Evolutionary conservation across 2,329 filamentous ascomycete species (phyloP).

Genomic region (Podosphaera leucotricha): DNA sequence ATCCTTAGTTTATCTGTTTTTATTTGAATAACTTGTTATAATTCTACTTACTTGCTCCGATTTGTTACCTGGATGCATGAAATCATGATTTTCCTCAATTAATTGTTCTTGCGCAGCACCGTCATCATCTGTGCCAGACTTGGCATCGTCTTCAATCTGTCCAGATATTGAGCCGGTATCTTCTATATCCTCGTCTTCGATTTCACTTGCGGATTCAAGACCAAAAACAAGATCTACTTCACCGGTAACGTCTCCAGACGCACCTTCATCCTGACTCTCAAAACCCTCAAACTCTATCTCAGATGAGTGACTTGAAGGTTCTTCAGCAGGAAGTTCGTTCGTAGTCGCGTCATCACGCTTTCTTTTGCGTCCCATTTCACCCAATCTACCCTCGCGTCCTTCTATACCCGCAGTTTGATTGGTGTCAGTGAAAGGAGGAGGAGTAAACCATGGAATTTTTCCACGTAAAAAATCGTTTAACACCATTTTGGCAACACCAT

Average conservation of each 20-base stretch:
- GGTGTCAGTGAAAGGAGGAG: slow-evolving; percentile 37
- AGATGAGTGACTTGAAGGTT: slow-evolving; percentile 13
- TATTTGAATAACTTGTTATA: too few relatives aligned
- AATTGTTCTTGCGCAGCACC: slow-evolving; percentile 15
- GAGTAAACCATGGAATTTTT: slow-evolving; percentile 89
- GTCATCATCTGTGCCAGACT: too few relatives aligned
- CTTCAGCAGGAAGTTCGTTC: slow-evolving; percentile 8
- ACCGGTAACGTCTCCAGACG: slow-evolving; percentile 10
- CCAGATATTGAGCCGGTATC: too few relatives aligned
- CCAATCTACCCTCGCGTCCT: slow-evolving; percentile 53
- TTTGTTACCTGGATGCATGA: too few relatives aligned
- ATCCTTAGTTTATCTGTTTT: too few relatives aligned
- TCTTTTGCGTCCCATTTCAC: slow-evolving; percentile 72
- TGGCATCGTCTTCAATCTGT: too few relatives aligned
- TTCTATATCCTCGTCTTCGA: too few relatives aligned
- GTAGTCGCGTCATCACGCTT: slow-evolving; percentile 30
- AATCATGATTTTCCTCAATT: slow-evolving; percentile 11
- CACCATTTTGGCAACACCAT: slow-evolving; percentile 90
- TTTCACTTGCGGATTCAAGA: slow-evolving; percentile 15
- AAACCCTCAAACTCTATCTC: slow-evolving; percentile 26
- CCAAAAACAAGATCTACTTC: slow-evolving; percentile 15
- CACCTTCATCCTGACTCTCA: slow-evolving; percentile 18
- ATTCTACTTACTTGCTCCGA: too few relatives aligned
- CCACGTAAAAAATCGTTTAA: slow-evolving; percentile 89
- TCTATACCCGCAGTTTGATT: slow-evolving; percentile 27